phyloP scores from a whole-genome alignment of 257 asterid species.

The Solanum lycopersicoides region DNA sequence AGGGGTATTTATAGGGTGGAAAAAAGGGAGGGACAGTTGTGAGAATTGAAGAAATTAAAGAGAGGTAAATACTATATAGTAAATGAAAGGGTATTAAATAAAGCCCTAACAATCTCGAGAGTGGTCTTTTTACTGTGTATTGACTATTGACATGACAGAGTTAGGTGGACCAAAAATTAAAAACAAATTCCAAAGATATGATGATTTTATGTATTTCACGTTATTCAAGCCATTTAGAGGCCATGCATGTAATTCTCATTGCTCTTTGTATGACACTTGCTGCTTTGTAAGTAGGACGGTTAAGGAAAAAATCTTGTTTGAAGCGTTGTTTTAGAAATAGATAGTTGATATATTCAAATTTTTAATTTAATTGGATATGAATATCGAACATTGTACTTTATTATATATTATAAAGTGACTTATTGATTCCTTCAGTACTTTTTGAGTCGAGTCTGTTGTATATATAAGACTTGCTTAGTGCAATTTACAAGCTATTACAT shows the following conservation, averaged over 20 bases:
- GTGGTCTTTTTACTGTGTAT: conserved; percentile 13
- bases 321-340: rapidly evolving
- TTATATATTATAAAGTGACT: too few species aligned
- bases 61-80: conserved; percentile 5
- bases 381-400: too few species aligned
- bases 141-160: conserved; percentile 5
- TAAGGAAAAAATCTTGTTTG: rapidly evolving
- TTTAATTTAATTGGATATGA: rapidly evolving
- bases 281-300: neutral
- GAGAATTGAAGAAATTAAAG: conserved; percentile 6
- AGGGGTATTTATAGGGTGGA: conserved; percentile 8
- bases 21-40: conserved; percentile 22
- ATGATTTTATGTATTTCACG: conserved; percentile 1
- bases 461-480: rapidly evolving
- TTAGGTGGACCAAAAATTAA: conserved; percentile 16
- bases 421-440: rapidly evolving
- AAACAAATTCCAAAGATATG: neutral
- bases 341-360: neutral
- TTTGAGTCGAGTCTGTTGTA: rapidly evolving
- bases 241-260: conserved; percentile 11
- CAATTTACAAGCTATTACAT: rapidly evolving
- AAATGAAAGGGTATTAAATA: conserved; percentile 19
- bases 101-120: conserved; percentile 28
- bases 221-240: conserved; percentile 2
- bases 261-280: neutral